Percentiles rank a stretch among this genome's conserved stretches.
These are phyloP conservation scores for Bipolaris sorokiniana DNA, from an alignment of 2,329 filamentous ascomycete species.

Conservation along the genomic window DNA sequence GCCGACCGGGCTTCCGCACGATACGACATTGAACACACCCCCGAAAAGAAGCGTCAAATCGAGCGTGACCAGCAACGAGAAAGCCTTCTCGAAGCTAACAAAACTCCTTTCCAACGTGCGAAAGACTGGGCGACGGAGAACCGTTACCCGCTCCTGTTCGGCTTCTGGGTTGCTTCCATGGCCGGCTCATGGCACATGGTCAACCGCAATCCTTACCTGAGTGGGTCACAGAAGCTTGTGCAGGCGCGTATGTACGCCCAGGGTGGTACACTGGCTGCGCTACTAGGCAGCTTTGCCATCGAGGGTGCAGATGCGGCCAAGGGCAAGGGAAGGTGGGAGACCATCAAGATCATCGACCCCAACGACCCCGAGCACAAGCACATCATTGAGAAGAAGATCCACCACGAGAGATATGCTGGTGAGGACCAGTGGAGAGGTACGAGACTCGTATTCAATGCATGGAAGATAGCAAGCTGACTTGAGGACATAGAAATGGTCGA, in stretches of 20 bases:
- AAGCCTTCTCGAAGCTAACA: slow-evolving; percentile 58
- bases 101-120: slow-evolving; percentile 65
- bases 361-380: slow-evolving; percentile 83
- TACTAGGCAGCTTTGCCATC: slow-evolving; percentile 81
- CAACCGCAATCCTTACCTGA: slow-evolving; percentile 76
- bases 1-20: slow-evolving; percentile 76
- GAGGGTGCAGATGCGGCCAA: slow-evolving; percentile 79
- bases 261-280: slow-evolving; percentile 81
- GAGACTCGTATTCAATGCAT: slow-evolving; percentile 39
- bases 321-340: slow-evolving; percentile 82
- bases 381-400: slow-evolving; percentile 83
- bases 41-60: slow-evolving; percentile 49
- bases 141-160: slow-evolving; percentile 85
- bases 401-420: slow-evolving; percentile 84
- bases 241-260: slow-evolving; percentile 95
- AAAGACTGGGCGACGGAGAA: slow-evolving; percentile 78
- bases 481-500: slow-evolving; percentile 73
- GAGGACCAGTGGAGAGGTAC: slow-evolving; percentile 92
- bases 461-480: slow-evolving; percentile 22
- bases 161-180: slow-evolving; percentile 82
- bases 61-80: slow-evolving; percentile 38
- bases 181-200: slow-evolving; percentile 75
- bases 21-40: slow-evolving; percentile 74
- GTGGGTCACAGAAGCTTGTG: slow-evolving; percentile 82
- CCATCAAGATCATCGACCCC: slow-evolving; percentile 78